These are phyloP conservation scores for Crucihimalaya himalaica DNA, from an alignment of 345 rosid species.

Conservation along the genomic window DNA sequence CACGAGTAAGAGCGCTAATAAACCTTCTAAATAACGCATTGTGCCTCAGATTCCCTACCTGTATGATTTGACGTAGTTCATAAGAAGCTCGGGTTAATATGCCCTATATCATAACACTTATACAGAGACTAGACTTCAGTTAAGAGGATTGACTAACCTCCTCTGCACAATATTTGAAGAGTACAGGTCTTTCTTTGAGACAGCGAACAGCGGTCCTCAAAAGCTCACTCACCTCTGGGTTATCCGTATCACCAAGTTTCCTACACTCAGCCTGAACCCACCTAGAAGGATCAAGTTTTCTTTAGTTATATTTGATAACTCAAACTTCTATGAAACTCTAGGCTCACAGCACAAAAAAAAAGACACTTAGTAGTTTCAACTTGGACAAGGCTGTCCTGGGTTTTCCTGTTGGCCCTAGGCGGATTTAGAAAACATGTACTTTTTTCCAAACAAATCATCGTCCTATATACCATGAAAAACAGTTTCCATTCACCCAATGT, in stretches of 20 bases:
- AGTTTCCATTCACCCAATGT: constrained; percentile 1
- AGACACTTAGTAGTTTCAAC: background rate
- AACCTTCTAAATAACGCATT: constrained; percentile 96
- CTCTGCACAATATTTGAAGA: constrained; percentile 98
- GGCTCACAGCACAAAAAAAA: background rate
- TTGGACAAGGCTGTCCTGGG: background rate
- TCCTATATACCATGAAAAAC: background rate
- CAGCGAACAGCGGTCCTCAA: constrained; percentile 80
- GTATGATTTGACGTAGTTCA: constrained; percentile 28
- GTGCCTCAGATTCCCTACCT: constrained; percentile 98
- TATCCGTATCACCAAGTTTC: constrained; percentile 88
- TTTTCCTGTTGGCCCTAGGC: background rate
- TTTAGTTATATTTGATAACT: constrained; percentile 18
- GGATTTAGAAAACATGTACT: background rate
- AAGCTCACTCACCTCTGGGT: constrained; percentile 89
- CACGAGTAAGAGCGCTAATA: constrained; percentile 98
- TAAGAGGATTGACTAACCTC: constrained; percentile 60
- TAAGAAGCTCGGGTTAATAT: background rate
- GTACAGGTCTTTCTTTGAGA: constrained; percentile 93
- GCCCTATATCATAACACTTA: constrained; percentile 2
- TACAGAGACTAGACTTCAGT: constrained; percentile 11
- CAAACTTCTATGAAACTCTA: background rate
- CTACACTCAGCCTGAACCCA: constrained; percentile 99
- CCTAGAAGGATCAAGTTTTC: constrained; percentile 50
- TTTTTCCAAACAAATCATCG: background rate